Conservation (phyloP, 2,329 filamentous ascomycete genomes). For the Geosmithia putterillii region DNA sequence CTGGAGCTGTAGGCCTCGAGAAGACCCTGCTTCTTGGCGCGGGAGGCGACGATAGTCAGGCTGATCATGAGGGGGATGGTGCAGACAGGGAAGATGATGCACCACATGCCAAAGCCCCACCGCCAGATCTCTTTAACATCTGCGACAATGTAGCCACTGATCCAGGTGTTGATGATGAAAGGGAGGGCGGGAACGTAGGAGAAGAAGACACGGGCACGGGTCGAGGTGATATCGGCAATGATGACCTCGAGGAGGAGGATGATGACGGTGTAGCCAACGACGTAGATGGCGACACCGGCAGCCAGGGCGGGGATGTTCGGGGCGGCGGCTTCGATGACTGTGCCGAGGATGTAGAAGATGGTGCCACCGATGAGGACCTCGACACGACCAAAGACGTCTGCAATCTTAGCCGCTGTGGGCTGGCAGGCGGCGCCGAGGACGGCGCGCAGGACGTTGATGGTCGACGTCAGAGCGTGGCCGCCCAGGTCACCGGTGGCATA, state of each 20-base stretch:
- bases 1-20: slow-evolving; percentile 23
- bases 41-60: slow-evolving; percentile 34
- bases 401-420: slow-evolving; percentile 45
- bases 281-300: slow-evolving; percentile 47
- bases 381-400: slow-evolving; percentile 50
- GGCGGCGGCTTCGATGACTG: slow-evolving; percentile 42
- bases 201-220: slow-evolving; percentile 50
- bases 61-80: slow-evolving; percentile 42
- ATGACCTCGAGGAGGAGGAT: slow-evolving; percentile 52
- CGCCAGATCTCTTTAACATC: slow-evolving; percentile 41
- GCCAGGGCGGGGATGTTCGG: slow-evolving; percentile 36
- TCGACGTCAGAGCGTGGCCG: slow-evolving; percentile 42
- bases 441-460: slow-evolving; percentile 42
- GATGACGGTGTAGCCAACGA: slow-evolving; percentile 50
- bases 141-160: slow-evolving; percentile 42
- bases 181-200: slow-evolving; percentile 49
- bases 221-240: slow-evolving; percentile 51
- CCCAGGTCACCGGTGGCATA: slow-evolving; percentile 36
- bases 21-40: slow-evolving; percentile 37
- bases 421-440: slow-evolving; percentile 48
- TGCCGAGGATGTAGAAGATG: slow-evolving; percentile 47
- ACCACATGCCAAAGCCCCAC: slow-evolving; percentile 55
- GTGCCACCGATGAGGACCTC: slow-evolving; percentile 44
- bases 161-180: slow-evolving; percentile 54
- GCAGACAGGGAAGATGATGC: slow-evolving; percentile 48